Evolutionary conservation across 768 basidiomycete species (phyloP).

Genomic region (Solioccasus polychromus): DNA sequence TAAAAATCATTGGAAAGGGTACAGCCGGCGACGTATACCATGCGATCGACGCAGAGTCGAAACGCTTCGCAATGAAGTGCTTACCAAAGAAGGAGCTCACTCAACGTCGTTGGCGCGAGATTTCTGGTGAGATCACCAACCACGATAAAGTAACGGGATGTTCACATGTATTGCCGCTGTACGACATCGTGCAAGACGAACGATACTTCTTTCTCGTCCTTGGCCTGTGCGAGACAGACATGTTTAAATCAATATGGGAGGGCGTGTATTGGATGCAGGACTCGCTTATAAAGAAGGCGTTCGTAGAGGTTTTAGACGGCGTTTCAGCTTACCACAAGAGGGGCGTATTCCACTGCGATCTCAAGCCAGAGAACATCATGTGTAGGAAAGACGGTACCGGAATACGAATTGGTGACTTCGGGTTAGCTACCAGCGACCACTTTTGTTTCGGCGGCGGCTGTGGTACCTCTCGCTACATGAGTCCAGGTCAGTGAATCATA

Average conservation of each 20-base stretch:
- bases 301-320: slow-evolving; percentile 76
- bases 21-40: slow-evolving; percentile 78
- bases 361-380: slow-evolving; percentile 84
- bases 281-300: slow-evolving; percentile 58
- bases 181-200: slow-evolving; percentile 56
- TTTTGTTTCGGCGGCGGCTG: slow-evolving; percentile 51
- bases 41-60: slow-evolving; percentile 50
- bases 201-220: slow-evolving; percentile 65
- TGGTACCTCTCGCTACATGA: slow-evolving; percentile 65
- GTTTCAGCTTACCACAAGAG: slow-evolving; percentile 69
- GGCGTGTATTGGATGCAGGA: slow-evolving; percentile 54
- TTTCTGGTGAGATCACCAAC: slow-evolving; percentile 61
- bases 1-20: no score
- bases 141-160: slow-evolving; percentile 44
- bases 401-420: slow-evolving; percentile 76
- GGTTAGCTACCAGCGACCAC: slow-evolving; percentile 50
- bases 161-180: slow-evolving; percentile 64
- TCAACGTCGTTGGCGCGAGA: slow-evolving; percentile 55
- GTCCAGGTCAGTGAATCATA: slow-evolving; percentile 51
- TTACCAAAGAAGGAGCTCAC: slow-evolving; percentile 50
- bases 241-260: slow-evolving; percentile 57
- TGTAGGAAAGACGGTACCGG: slow-evolving; percentile 50
- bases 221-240: slow-evolving; percentile 59
- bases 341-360: slow-evolving; percentile 78
- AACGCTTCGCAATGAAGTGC: slow-evolving; percentile 73